A percentile compares a stretch with the other conserved stretches of the same genome.
These are phyloP conservation scores for Ceriops decandra DNA, from an alignment of 345 rosid species.

Conservation along the genomic window DNA sequence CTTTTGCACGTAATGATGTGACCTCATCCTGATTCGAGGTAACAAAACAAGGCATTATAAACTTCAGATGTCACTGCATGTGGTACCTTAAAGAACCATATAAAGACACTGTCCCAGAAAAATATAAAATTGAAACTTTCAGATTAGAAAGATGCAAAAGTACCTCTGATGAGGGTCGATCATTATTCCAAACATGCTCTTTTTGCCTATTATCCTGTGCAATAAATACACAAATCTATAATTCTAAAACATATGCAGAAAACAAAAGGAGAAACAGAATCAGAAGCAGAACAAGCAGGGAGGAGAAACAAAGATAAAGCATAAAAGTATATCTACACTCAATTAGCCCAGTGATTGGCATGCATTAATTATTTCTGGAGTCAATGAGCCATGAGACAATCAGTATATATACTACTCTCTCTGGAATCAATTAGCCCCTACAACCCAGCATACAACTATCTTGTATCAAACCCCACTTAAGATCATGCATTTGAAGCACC, in stretches of 20 bases:
- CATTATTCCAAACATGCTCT: conserved; percentile 50
- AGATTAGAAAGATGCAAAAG: conserved; percentile 9
- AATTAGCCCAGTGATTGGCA: no score
- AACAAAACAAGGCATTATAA: conserved; percentile 20
- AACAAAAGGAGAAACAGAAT: neutral
- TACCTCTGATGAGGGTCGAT: conserved; percentile 53
- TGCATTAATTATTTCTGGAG: no score
- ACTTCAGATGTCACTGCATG: neutral
- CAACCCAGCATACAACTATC: no score
- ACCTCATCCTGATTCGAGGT: conserved; percentile 63
- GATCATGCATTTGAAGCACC: no score
- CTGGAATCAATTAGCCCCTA: no score
- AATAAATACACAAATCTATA: conserved; percentile 6
- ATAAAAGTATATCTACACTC: no score
- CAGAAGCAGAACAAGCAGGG: no score
- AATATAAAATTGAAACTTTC: no score
- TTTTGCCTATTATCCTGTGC: conserved; percentile 56
- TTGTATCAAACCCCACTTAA: no score
- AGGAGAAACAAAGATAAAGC: no score
- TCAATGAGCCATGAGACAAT: no score
- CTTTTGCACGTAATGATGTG: conserved; percentile 57
- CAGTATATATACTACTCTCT: no score
- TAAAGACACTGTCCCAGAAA: neutral
- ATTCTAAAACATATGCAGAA: neutral
- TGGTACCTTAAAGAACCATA: neutral